phyloP scores from a whole-genome alignment of 257 asterid species.

The Fraxinus anomala region DNA sequence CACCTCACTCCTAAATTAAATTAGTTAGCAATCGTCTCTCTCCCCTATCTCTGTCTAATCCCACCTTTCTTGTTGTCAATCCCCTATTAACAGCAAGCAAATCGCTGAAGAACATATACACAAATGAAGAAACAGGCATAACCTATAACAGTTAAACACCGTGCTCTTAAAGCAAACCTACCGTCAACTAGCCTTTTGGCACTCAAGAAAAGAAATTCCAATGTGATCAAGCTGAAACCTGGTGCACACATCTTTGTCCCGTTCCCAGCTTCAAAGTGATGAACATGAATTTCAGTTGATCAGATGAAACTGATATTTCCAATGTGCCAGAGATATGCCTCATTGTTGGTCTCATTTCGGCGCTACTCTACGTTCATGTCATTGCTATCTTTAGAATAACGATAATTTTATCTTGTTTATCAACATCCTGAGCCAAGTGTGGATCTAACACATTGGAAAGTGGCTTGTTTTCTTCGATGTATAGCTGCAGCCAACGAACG shows the following conservation, averaged over 20 bases:
- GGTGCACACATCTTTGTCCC: too few species aligned
- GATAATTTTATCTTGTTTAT: conserved; percentile 81
- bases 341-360: conserved; percentile 81
- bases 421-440: conserved; percentile 53
- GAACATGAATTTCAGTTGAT: conserved; percentile 7
- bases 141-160: background rate
- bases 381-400: conserved; percentile 73
- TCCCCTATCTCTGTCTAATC: too few species aligned
- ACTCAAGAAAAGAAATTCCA: too few species aligned
- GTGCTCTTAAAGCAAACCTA: too few species aligned
- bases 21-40: too few species aligned
- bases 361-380: conserved; percentile 74
- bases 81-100: too few species aligned
- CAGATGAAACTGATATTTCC: conserved; percentile 45
- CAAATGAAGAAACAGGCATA: conserved; percentile 27
- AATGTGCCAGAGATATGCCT: conserved; percentile 70
- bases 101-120: conserved; percentile 11
- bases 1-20: too few species aligned
- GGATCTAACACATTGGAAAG: conserved; percentile 76
- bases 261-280: too few species aligned
- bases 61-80: too few species aligned
- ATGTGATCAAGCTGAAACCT: too few species aligned
- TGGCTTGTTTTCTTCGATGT: conserved; percentile 89
- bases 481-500: conserved; percentile 78
- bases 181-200: too few species aligned